phyloP scores from a whole-genome alignment of 306 rosid genomes.

The apple (Malus domestica) region ASM211411v1 NC_041804.1:5988001-5988500 shows the following conservation, averaged over 20 bases:
- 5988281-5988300: too few species aligned
- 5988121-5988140: background rate
- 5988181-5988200: background rate
- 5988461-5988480: too few species aligned
- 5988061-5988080: constrained; percentile 8
- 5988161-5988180: background rate
- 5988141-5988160: background rate
- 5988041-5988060: constrained; percentile 31
- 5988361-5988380: fast-evolving
- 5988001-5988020: constrained; percentile 32
- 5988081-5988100: background rate
- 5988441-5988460: too few species aligned
- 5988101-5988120: background rate
- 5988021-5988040: constrained; percentile 20
- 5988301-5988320: too few species aligned
- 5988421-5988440: too few species aligned
- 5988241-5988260: background rate
- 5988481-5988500: too few species aligned
- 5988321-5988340: too few species aligned
- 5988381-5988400: too few species aligned
- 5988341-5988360: too few species aligned
- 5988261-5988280: too few species aligned
- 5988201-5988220: background rate
- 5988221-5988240: background rate
- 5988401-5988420: too few species aligned